Evolutionary conservation across 306 rosid genomes (phyloP).

Genomic region (Canavalia ensiformis): DNA sequence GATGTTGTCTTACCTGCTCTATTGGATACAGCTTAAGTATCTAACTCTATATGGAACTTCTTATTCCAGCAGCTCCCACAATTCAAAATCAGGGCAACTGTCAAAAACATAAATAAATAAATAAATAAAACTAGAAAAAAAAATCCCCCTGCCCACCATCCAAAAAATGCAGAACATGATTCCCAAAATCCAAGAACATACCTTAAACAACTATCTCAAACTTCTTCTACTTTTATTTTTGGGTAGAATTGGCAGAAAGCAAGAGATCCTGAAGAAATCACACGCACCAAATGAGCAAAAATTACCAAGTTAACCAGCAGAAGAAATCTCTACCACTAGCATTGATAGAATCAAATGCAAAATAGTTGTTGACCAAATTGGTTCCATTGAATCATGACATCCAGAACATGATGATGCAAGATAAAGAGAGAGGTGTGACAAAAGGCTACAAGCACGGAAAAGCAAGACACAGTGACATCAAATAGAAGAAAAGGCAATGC

Average conservation of each 20-base stretch:
- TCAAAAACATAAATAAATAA: conserved; percentile 12
- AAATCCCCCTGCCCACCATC: no score
- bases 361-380: conserved; percentile 3
- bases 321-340: conserved; percentile 17
- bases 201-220: neutral
- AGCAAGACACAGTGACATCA: conserved; percentile 50
- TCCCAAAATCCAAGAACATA: conserved; percentile 29
- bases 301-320: neutral
- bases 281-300: conserved; percentile 16
- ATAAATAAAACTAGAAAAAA: neutral
- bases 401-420: conserved; percentile 42
- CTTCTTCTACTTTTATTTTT: neutral
- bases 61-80: conserved; percentile 44
- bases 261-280: conserved; percentile 51
- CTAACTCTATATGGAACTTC: conserved; percentile 25
- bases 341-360: conserved; percentile 30
- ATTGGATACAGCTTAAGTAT: conserved; percentile 44
- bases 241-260: conserved; percentile 2
- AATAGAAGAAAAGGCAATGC: conserved; percentile 45
- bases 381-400: conserved; percentile 35
- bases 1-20: conserved; percentile 49
- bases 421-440: conserved; percentile 19
- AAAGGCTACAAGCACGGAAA: conserved; percentile 24
- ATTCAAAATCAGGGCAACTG: conserved; percentile 47
- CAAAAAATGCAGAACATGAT: conserved; percentile 13